Evolutionary conservation across 129 eudicot species (phyloP).

Genomic region (Flaveria brownii): DNA sequence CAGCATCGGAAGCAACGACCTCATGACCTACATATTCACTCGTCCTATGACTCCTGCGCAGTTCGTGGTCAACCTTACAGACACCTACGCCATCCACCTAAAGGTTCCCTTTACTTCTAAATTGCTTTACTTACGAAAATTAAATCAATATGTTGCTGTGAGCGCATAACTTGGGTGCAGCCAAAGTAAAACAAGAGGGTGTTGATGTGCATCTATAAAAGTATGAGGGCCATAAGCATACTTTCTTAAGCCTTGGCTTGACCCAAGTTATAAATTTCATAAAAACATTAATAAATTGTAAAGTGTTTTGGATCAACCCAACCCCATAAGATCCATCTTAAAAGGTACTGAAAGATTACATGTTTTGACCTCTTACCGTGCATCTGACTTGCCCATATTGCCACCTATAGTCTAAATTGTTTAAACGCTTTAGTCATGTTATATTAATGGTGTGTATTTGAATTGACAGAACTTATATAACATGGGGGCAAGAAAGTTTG

Average conservation of each 20-base stretch:
- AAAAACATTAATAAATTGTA: no score
- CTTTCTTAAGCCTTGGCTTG: neutral
- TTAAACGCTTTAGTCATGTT: neutral
- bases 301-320: no score
- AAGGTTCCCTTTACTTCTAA: conserved; percentile 32
- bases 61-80: conserved; percentile 33
- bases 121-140: neutral
- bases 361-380: no score
- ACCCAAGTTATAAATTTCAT: no score
- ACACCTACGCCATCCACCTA: conserved; percentile 39
- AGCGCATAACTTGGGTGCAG: conserved; percentile 9
- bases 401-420: neutral
- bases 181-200: neutral
- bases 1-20: conserved; percentile 58
- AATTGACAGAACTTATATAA: conserved; percentile 41
- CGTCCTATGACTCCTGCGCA: conserved; percentile 5
- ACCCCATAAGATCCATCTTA: no score
- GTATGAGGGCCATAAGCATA: no score
- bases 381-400: neutral
- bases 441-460: neutral
- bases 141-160: neutral
- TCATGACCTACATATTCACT: conserved; percentile 25
- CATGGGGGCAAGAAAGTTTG: conserved; percentile 55
- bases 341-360: no score
- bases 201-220: no score